These are phyloP conservation scores for Pestalotiopsis sp. DNA, from an alignment of 2,329 filamentous ascomycete genomes.

Conservation along the genomic window DNA sequence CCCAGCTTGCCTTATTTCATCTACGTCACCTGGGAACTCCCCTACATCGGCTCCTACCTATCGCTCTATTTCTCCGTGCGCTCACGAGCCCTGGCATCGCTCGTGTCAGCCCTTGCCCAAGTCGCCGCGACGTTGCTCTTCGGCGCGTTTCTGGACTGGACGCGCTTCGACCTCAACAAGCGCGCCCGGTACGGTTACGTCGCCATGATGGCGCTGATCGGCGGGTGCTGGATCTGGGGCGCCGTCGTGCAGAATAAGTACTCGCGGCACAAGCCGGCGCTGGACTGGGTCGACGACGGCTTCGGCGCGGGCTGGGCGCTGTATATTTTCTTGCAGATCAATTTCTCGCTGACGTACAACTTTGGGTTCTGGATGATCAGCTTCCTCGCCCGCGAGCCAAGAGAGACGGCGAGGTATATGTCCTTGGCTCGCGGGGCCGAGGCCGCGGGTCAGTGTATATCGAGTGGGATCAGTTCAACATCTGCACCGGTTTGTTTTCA, in stretches of 20 bases:
- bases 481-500: slow-evolving; percentile 1
- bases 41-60: slow-evolving; percentile 21
- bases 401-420: slow-evolving; percentile 27
- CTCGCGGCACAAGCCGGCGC: slow-evolving; percentile 21
- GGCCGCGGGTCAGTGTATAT: slow-evolving; percentile 29
- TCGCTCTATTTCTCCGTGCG: slow-evolving; percentile 25
- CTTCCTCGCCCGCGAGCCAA: slow-evolving; percentile 27
- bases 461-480: slow-evolving; percentile 30
- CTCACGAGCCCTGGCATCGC: slow-evolving; percentile 21
- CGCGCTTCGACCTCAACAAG: slow-evolving; percentile 19
- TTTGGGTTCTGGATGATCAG: slow-evolving; percentile 37
- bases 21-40: slow-evolving; percentile 23
- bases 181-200: slow-evolving; percentile 26
- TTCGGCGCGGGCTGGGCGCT: slow-evolving; percentile 32
- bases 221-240: slow-evolving; percentile 31
- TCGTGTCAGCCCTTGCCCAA: slow-evolving; percentile 27
- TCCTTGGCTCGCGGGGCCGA: slow-evolving; percentile 29
- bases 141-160: slow-evolving; percentile 30
- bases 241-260: slow-evolving; percentile 32
- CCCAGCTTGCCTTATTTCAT: slow-evolving; percentile 22
- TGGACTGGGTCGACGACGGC: slow-evolving; percentile 29
- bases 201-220: slow-evolving; percentile 27
- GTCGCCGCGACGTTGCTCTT: slow-evolving; percentile 26
- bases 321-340: slow-evolving; percentile 36
- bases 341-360: slow-evolving; percentile 33